These are phyloP conservation scores for Buxus sempervirens DNA, from an alignment of 164 flowering plant genomes.

Conservation along the genomic window DNA sequence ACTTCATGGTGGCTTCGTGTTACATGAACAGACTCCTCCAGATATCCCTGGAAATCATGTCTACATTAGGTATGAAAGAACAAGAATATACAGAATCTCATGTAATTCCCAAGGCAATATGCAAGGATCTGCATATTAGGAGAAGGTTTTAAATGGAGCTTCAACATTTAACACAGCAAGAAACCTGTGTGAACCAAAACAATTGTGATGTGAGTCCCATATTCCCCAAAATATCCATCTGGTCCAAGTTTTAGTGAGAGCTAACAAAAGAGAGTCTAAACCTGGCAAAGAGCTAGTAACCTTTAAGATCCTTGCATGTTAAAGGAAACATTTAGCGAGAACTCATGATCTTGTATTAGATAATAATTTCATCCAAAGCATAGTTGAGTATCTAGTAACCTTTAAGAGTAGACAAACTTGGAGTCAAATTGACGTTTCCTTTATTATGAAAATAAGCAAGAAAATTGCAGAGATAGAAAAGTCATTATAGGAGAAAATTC, in stretches of 20 bases:
- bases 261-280: too few relatives aligned
- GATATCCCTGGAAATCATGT: conserved; percentile 48
- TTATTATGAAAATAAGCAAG: too few relatives aligned
- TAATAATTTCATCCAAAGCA: too few relatives aligned
- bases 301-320: too few relatives aligned
- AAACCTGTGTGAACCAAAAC: not conserved
- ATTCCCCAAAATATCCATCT: not conserved
- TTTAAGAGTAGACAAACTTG: too few relatives aligned
- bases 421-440: too few relatives aligned
- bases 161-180: not conserved
- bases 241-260: not conserved
- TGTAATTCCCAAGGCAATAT: not conserved
- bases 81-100: not conserved
- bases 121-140: not conserved
- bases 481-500: too few relatives aligned
- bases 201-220: not conserved
- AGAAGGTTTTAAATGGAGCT: not conserved
- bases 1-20: conserved; percentile 47
- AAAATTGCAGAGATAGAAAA: too few relatives aligned
- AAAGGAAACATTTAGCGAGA: too few relatives aligned
- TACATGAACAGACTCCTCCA: conserved; percentile 61
- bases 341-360: too few relatives aligned
- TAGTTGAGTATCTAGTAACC: too few relatives aligned
- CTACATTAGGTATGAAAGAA: conserved; percentile 5
- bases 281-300: too few relatives aligned